These are phyloP conservation scores for Trichoderma sp. DNA, from an alignment of 2,329 filamentous ascomycete genomes.

Conservation along the genomic window DNA sequence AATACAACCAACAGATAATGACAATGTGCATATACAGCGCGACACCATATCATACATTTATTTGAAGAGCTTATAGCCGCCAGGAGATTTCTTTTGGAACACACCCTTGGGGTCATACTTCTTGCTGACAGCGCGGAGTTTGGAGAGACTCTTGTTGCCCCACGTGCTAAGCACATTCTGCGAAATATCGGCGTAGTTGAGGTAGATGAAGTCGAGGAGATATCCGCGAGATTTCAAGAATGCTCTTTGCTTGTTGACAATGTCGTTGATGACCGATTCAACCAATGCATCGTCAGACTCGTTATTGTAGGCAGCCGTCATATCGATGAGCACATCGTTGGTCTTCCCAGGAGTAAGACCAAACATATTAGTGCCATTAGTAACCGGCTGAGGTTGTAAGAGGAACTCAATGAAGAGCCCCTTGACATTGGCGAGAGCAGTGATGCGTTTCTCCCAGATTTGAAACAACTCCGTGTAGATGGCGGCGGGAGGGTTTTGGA, in stretches of 20 bases:
- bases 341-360: not conserved
- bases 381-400: not conserved
- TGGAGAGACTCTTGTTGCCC: not conserved
- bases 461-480: not conserved
- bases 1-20: not conserved
- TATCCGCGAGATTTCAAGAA: not conserved
- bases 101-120: slow-evolving; percentile 21
- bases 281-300: not conserved
- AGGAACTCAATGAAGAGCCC: slow-evolving; percentile 3
- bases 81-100: slow-evolving; percentile 12
- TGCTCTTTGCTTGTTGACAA: not conserved
- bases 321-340: not conserved
- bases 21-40: not conserved
- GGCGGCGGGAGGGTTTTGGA: not conserved
- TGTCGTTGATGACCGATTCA: not conserved
- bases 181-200: slow-evolving; percentile 17
- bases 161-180: slow-evolving; percentile 14
- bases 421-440: not conserved
- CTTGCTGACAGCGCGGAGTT: not conserved
- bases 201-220: slow-evolving; percentile 5
- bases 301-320: slow-evolving; percentile 1
- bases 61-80: slow-evolving; percentile 12
- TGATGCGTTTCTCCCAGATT: not conserved
- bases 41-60: not conserved
- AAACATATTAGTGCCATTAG: slow-evolving; percentile 8